phyloP scores from a whole-genome alignment of 768 basidiomycete species.

The Gymnopilus dilepis region DNA sequence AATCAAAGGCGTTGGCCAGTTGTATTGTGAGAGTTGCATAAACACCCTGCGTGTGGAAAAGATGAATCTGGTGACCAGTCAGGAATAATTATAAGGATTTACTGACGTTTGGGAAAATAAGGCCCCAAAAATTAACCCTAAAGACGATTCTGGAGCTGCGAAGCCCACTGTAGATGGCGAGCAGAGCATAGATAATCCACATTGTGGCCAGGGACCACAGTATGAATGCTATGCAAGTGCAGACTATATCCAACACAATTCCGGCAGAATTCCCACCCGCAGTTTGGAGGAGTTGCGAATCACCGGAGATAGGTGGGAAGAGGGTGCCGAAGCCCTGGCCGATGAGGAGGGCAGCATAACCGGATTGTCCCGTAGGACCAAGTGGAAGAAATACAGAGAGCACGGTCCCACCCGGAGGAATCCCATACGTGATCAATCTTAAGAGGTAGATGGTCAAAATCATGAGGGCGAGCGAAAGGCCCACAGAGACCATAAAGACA shows the following conservation, averaged over 20 bases:
- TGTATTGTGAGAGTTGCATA: constrained; percentile 68
- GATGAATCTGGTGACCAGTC: background rate
- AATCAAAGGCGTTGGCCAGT: constrained; percentile 54
- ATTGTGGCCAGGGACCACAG: constrained; percentile 69
- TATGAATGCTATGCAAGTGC: constrained; percentile 52
- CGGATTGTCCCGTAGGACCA: constrained; percentile 75
- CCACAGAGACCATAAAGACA: constrained; percentile 58
- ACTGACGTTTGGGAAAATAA: constrained; percentile 71
- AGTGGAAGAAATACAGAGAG: constrained; percentile 74
- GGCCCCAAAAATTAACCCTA: constrained; percentile 65
- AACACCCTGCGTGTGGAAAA: constrained; percentile 38
- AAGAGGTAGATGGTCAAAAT: constrained; percentile 68
- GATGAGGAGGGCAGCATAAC: constrained; percentile 59
- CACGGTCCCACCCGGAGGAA: constrained; percentile 51
- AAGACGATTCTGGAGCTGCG: constrained; percentile 52
- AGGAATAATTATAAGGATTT: background rate
- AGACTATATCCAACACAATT: constrained; percentile 47
- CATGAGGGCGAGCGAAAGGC: constrained; percentile 67
- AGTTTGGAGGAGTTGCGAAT: background rate
- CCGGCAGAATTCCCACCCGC: constrained; percentile 28
- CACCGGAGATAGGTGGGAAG: constrained; percentile 35
- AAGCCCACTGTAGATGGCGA: constrained; percentile 51
- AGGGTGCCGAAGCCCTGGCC: constrained; percentile 50
- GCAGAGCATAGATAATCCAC: constrained; percentile 63
- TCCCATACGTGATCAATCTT: constrained; percentile 61